phyloP scores from a whole-genome alignment of 345 rosid genomes.

The Brassica cretica region DNA sequence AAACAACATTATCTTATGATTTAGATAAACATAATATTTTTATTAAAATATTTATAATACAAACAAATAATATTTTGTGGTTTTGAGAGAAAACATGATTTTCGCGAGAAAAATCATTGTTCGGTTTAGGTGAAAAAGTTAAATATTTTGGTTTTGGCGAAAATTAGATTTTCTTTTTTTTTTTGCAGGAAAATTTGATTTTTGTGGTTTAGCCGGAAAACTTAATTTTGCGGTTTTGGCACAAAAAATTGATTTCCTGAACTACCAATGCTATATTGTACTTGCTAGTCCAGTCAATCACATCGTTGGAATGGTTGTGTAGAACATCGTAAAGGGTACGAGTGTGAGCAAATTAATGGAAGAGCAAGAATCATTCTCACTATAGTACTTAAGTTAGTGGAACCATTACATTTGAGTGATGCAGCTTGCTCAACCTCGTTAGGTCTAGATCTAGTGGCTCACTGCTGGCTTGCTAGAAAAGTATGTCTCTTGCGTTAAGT shows the following conservation, averaged over 20 bases:
- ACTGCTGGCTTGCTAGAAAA: constrained; percentile 65
- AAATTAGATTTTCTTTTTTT: too few relatives aligned
- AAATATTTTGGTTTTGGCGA: too few relatives aligned
- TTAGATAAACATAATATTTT: too few relatives aligned
- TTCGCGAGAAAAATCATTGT: too few relatives aligned
- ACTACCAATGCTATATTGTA: constrained; percentile 81
- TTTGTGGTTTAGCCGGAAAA: too few relatives aligned
- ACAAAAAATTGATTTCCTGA: constrained; percentile 25
- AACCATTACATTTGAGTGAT: constrained; percentile 76
- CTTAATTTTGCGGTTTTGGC: too few relatives aligned
- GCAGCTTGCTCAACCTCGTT: constrained; percentile 59
- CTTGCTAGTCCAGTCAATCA: constrained; percentile 79
- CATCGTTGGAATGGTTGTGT: constrained; percentile 48
- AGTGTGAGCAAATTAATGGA: constrained; percentile 61
- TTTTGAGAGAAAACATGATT: too few relatives aligned
- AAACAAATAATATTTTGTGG: too few relatives aligned
- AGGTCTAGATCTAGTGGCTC: constrained; percentile 65
- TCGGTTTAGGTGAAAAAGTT: too few relatives aligned
- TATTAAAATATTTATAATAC: too few relatives aligned
- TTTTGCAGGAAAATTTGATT: too few relatives aligned
- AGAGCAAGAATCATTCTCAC: constrained; percentile 62
- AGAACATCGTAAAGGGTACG: constrained; percentile 63
- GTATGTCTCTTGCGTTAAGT: constrained; percentile 25
- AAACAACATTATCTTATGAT: too few relatives aligned
- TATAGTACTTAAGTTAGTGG: constrained; percentile 79